A percentile compares a stretch with the other conserved stretches of the same genome.
phyloP scores from a whole-genome alignment of 495 filamentous ascomycete genomes.

The Penicillium paradoxum region DNA sequence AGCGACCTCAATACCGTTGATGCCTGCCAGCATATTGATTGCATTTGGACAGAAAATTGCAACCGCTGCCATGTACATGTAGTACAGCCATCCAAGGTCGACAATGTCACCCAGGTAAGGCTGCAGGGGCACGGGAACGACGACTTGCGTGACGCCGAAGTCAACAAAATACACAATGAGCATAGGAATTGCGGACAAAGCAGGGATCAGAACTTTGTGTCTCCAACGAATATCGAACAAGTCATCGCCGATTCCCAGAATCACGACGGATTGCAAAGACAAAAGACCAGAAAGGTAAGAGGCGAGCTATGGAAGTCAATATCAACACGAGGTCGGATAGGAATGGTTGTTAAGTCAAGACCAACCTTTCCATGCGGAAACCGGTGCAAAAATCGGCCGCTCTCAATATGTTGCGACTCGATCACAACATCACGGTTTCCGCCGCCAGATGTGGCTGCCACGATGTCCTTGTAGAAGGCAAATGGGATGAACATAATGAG shows the following conservation, averaged over 20 bases:
- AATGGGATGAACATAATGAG: constrained; percentile 93
- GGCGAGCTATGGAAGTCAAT: constrained; percentile 57
- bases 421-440: constrained; percentile 83
- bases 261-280: constrained; percentile 79
- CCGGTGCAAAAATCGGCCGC: constrained; percentile 74
- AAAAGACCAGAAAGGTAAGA: constrained; percentile 93
- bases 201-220: constrained; percentile 96
- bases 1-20: constrained; percentile 95
- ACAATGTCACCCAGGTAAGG: constrained; percentile 75
- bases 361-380: constrained; percentile 91
- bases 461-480: constrained; percentile 96
- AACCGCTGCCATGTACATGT: constrained; percentile 90
- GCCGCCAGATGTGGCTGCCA: constrained; percentile 89
- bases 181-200: constrained; percentile 88
- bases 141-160: constrained; percentile 92
- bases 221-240: constrained; percentile 98
- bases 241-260: constrained; percentile 93
- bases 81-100: constrained; percentile 87
- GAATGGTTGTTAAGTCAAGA: not conserved
- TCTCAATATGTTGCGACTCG: constrained; percentile 59
- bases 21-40: constrained; percentile 97
- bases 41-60: constrained; percentile 96
- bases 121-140: constrained; percentile 79
- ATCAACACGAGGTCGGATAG: not conserved
- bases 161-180: constrained; percentile 97